Evolutionary conservation across 2,329 filamentous ascomycete genomes (phyloP).

Genomic region (Helminthosporium solani): DNA sequence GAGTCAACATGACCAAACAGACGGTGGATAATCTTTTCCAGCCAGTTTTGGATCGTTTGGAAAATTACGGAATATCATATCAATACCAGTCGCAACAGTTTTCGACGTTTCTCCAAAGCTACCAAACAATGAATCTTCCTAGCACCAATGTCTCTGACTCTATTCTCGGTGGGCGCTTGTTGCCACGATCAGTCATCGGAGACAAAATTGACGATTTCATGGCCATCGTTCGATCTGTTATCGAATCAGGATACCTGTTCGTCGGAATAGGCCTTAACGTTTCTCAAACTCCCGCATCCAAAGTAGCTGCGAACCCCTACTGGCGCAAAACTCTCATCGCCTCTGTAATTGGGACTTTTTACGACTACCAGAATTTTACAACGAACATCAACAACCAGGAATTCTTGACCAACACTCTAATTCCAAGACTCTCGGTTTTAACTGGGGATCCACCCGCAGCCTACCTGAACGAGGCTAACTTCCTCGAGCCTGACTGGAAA

Average conservation of each 20-base stretch:
- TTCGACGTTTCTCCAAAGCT: constrained; percentile 4
- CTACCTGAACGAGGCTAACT: constrained; percentile 34
- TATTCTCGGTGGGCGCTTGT: constrained; percentile 4
- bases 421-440: constrained; percentile 1
- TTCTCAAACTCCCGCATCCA: not conserved
- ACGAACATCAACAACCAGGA: constrained; percentile 1
- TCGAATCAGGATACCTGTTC: not conserved
- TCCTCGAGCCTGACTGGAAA: constrained; percentile 33
- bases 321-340: constrained; percentile 4
- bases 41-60: constrained; percentile 1
- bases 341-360: constrained; percentile 1
- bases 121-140: constrained; percentile 6
- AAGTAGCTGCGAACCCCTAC: constrained; percentile 5
- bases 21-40: constrained; percentile 3
- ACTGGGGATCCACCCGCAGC: constrained; percentile 12
- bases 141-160: constrained; percentile 4
- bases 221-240: not conserved
- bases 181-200: constrained; percentile 7
- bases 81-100: constrained; percentile 5
- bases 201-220: constrained; percentile 3
- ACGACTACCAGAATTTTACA: constrained; percentile 3
- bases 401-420: constrained; percentile 5
- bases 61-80: constrained; percentile 1
- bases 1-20: not conserved
- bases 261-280: constrained; percentile 5